A percentile compares a stretch with the other conserved stretches of the same genome.
These are phyloP conservation scores for Corymbia maculata DNA, from an alignment of 345 rosid species.

Conservation along the genomic window DNA sequence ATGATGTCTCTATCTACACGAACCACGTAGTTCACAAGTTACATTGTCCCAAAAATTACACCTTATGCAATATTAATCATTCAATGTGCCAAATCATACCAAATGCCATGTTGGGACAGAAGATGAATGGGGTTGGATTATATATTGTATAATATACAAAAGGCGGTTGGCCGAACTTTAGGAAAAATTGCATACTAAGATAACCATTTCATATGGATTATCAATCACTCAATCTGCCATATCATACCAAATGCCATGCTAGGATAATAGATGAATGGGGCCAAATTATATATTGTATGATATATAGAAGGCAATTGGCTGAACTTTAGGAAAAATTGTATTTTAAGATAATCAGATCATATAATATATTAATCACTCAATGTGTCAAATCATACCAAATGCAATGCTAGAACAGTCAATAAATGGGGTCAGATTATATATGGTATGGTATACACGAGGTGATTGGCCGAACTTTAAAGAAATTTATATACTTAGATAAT, in stretches of 20 bases:
- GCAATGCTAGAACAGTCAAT: background rate
- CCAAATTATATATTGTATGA: background rate
- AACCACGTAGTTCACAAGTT: background rate
- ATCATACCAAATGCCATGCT: background rate
- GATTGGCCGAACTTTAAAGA: background rate
- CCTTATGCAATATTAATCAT: background rate
- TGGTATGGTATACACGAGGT: background rate
- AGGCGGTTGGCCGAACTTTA: background rate
- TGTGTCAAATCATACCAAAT: background rate
- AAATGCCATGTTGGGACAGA: fast-evolving
- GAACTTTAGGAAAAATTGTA: background rate
- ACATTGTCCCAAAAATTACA: background rate
- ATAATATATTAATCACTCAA: too few relatives aligned
- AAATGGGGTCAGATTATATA: background rate
- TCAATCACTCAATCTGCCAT: too few relatives aligned
- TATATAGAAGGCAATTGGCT: background rate
- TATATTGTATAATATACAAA: background rate
- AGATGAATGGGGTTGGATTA: background rate
- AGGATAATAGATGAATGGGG: background rate
- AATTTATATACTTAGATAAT: background rate
- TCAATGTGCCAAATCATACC: background rate
- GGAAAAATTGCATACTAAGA: background rate
- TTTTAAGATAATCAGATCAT: background rate
- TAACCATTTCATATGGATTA: background rate
- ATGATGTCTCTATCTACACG: background rate